Base-by-base conservation (phyloP, 169 alveolate genomes). In the Cryptosporidium viatorum region DNA sequence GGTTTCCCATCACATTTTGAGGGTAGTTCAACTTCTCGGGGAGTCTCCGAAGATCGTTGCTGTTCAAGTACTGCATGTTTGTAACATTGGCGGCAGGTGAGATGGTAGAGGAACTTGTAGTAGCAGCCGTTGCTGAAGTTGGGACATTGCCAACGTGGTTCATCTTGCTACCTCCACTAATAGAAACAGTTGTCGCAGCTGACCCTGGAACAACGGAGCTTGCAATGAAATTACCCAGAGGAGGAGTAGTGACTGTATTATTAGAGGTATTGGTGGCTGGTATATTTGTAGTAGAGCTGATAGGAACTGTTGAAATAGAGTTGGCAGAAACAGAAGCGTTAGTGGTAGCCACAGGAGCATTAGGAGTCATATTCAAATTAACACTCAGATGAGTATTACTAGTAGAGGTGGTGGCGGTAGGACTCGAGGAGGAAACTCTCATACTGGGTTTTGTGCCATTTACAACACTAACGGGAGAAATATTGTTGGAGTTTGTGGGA, bases 1-100 rank as follows among this genome's bases (percentile, higher is more conserved):
- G 51, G 39, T 12, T 50, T 21, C 59, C 80, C 55, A 69, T 69
- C 16, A 50, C 31, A 26, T 41, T 69, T 39, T 33, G 80, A 50
- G 80, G 35, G n/a, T 69, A 69, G 31, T 31, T 39, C 16, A 50
- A 23, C 55, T 37, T 33, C n/a, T 69, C 80, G 0, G 52, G 60
- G 14, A 37, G 29, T 10, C 55, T 69, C n/a, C 35, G 33, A 39
- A 37, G 2, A 18, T 69, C 80, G 35, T 35, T 69, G 7, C 74
- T 52, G 67, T 26, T 50, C 16, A 69, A 39, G 50, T 26, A 43
- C 35, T 37, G 62, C 16, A 69, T 21, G 9, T 7, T 55, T 55
- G 67, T 4, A 21, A n/a, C 18, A n/a, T 7, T 26, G 31, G 67
- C 2, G 37, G 67, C 4, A 3, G 35, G 35, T 21, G 37, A 26